Conservation (phyloP, 2,329 filamentous ascomycete species). For the Hymenoscyphus fructigenus region DNA sequence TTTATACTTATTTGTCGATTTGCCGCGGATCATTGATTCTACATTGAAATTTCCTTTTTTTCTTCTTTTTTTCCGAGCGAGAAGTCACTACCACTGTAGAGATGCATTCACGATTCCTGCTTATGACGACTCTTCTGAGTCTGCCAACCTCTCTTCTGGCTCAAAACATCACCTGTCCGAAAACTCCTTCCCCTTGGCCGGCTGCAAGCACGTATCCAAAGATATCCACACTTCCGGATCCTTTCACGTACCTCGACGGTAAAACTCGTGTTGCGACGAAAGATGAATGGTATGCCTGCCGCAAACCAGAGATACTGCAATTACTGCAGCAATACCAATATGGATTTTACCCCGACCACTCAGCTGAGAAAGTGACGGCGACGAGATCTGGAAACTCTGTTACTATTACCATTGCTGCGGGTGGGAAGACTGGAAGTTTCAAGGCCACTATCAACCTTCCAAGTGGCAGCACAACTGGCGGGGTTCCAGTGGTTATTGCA, state of each 20-base stretch:
- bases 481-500: conserved; percentile 48
- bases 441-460: conserved; percentile 45
- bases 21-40: background rate
- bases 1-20: background rate
- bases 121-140: conserved; percentile 10
- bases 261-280: conserved; percentile 44
- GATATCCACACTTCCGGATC: conserved; percentile 22
- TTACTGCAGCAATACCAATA: conserved; percentile 52
- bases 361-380: conserved; percentile 46
- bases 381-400: conserved; percentile 47
- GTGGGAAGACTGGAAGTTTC: conserved; percentile 46
- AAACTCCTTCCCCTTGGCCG: conserved; percentile 21
- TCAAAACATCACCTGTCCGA: conserved; percentile 19
- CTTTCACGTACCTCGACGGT: conserved; percentile 37
- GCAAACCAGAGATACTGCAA: conserved; percentile 50
- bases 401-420: conserved; percentile 43
- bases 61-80: background rate
- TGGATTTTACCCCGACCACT: conserved; percentile 51
- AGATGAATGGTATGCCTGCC: conserved; percentile 50
- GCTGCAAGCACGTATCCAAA: conserved; percentile 16
- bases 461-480: conserved; percentile 34
- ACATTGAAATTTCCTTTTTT: background rate
- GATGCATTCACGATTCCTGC: background rate
- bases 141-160: background rate
- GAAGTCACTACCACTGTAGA: background rate